Evolutionary conservation across 805 yeast genomes (phyloP).

Genomic region (Sporopachydermia quercuum): DNA sequence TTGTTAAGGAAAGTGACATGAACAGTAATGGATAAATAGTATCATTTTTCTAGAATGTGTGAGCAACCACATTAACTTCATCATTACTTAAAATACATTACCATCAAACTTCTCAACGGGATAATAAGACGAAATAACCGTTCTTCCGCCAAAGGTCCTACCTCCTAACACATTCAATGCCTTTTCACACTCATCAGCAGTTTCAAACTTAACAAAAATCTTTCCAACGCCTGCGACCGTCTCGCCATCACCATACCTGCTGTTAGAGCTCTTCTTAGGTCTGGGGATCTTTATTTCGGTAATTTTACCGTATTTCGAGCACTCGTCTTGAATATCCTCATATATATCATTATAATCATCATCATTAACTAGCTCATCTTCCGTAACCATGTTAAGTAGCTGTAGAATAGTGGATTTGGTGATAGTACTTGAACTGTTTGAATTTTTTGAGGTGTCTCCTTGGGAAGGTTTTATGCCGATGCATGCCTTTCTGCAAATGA

Average conservation of each 20-base stretch:
- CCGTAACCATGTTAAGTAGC: conserved; percentile 48
- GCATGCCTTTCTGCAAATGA: conserved; percentile 26
- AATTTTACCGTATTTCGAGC: conserved; percentile 36
- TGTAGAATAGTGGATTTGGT: conserved; percentile 36
- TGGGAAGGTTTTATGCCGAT: conserved; percentile 16
- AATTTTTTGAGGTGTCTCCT: conserved; percentile 19
- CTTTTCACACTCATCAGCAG: conserved; percentile 30
- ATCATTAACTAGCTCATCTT: conserved; percentile 45
- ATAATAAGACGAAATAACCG: conserved; percentile 48
- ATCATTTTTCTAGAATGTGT: too few relatives aligned
- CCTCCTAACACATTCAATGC: conserved; percentile 54
- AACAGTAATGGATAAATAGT: too few relatives aligned
- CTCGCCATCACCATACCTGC: conserved; percentile 26
- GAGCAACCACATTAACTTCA: too few relatives aligned
- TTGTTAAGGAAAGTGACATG: too few relatives aligned
- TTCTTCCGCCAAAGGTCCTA: conserved; percentile 47
- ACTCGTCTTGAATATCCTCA: conserved; percentile 36
- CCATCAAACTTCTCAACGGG: conserved; percentile 48
- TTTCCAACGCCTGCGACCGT: conserved; percentile 52
- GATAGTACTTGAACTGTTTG: conserved; percentile 23
- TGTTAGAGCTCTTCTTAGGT: conserved; percentile 30
- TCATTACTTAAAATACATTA: too few relatives aligned
- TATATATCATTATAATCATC: conserved; percentile 31
- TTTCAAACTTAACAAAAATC: conserved; percentile 50
- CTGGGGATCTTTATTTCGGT: conserved; percentile 44